These are phyloP conservation scores for Acanthochlamys bracteata DNA, from an alignment of 106 monocot genomes.

Conservation along the genomic window DNA sequence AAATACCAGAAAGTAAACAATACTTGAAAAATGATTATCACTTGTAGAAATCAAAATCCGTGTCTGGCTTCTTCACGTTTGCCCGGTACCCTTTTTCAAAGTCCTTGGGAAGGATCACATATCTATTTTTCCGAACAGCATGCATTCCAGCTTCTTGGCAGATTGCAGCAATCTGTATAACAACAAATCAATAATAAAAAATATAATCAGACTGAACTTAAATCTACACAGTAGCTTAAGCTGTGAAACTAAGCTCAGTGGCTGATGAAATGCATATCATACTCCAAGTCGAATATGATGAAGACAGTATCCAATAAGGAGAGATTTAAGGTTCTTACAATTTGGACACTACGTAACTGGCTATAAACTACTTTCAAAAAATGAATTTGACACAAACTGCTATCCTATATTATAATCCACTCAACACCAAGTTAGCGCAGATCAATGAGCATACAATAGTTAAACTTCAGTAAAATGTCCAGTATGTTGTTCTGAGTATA, in stretches of 20 bases:
- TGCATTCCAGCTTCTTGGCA: slow-evolving; percentile 99
- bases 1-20: neutral
- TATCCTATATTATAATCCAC: too few relatives aligned
- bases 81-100: slow-evolving; percentile 97
- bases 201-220: neutral
- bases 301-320: too few relatives aligned
- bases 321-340: too few relatives aligned
- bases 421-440: too few relatives aligned
- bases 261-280: too few relatives aligned
- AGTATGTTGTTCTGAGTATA: too few relatives aligned
- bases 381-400: too few relatives aligned
- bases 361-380: too few relatives aligned
- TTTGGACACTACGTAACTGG: too few relatives aligned
- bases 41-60: slow-evolving; percentile 99
- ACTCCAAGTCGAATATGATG: too few relatives aligned
- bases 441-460: too few relatives aligned
- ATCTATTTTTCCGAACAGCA: slow-evolving; percentile 94
- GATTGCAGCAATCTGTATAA: slow-evolving; percentile 79
- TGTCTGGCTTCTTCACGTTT: slow-evolving; percentile 99
- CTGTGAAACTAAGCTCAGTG: neutral
- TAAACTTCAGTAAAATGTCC: too few relatives aligned
- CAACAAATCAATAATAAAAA: neutral
- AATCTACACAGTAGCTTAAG: neutral
- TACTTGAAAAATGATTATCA: slow-evolving; percentile 14
- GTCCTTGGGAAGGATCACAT: slow-evolving; percentile 98